phyloP scores from a whole-genome alignment of 2,329 filamentous ascomycete genomes.

The Fusarium lyarnte region DNA sequence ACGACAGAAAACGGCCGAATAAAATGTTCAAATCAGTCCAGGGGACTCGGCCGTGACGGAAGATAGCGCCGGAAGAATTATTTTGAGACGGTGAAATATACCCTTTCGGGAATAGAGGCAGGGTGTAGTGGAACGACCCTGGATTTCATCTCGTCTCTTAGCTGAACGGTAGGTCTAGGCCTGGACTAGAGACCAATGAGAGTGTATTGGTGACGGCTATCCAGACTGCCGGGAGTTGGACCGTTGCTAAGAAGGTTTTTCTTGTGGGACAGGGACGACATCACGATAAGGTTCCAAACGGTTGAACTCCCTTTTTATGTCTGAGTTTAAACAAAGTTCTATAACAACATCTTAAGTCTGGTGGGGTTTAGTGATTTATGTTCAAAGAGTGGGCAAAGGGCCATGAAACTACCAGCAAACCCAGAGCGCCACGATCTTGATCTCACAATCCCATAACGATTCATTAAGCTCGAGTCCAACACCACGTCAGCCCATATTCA shows the following conservation, averaged over 20 bases:
- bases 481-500: neutral
- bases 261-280: neutral
- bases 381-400: accelerated
- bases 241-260: neutral
- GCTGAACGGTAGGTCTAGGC: neutral
- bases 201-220: neutral
- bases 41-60: neutral
- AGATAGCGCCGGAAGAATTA: conserved; percentile 13
- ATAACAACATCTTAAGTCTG: accelerated
- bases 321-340: neutral
- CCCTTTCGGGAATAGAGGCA: neutral
- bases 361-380: neutral
- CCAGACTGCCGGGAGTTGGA: neutral
- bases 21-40: neutral
- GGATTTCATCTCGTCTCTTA: neutral
- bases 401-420: neutral
- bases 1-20: neutral
- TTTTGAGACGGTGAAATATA: neutral
- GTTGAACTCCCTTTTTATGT: neutral
- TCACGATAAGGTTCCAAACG: neutral
- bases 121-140: neutral
- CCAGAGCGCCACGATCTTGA: neutral
- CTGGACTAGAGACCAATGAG: neutral
- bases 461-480: neutral
- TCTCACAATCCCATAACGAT: neutral